Percentiles rank a stretch among this genome's conserved stretches.
Evolutionary conservation across 768 basidiomycete species (phyloP).

Genomic region (Gyrodon lividus): DNA sequence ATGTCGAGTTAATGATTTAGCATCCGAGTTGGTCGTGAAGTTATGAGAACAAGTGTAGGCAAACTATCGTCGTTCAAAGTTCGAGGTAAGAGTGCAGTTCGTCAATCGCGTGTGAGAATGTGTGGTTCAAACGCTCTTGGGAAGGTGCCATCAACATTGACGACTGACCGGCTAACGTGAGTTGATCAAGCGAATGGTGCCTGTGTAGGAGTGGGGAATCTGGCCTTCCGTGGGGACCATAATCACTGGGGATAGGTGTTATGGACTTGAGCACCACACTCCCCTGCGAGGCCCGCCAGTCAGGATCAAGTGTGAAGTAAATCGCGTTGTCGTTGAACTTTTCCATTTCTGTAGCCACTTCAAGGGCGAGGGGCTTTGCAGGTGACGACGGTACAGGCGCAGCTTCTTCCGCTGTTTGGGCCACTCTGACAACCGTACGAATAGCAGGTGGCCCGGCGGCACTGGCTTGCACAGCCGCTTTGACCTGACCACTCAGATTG

Average conservation of each 20-base stretch:
- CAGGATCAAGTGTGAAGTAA: constrained; percentile 30
- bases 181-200: constrained; percentile 20
- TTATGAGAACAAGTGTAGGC: constrained; percentile 1
- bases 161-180: background rate
- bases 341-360: constrained; percentile 2
- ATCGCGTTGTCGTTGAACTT: constrained; percentile 22
- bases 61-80: constrained; percentile 5
- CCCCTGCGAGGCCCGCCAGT: constrained; percentile 20
- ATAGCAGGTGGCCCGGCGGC: background rate
- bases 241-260: constrained; percentile 23
- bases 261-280: constrained; percentile 21
- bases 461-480: background rate
- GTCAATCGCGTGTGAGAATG: constrained; percentile 16
- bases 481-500: constrained; percentile 14
- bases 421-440: background rate
- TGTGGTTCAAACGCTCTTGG: background rate
- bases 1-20: background rate
- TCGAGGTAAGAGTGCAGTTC: constrained; percentile 24
- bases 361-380: background rate
- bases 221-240: constrained; percentile 8
- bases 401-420: background rate
- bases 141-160: background rate
- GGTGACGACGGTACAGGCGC: background rate
- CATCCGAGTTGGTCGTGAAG: background rate
- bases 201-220: constrained; percentile 26